A percentile compares a stretch with the other conserved stretches of the same genome.
Conservation (phyloP, 2,329 filamentous ascomycete species). For the Metarhizium robertsii region DNA sequence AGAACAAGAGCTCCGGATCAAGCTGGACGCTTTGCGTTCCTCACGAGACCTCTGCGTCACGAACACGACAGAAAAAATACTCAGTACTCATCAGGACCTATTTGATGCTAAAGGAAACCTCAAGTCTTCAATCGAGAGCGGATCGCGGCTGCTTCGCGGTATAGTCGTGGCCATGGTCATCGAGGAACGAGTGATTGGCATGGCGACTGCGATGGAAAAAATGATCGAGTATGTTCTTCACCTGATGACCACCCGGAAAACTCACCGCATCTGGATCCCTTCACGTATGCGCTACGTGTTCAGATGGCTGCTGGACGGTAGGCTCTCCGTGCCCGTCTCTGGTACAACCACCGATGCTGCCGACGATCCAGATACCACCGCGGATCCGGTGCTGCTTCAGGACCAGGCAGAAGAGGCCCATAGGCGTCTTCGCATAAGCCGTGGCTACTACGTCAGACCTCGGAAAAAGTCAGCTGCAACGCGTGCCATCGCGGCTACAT, state of each 20-base stretch:
- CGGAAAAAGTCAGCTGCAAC: too few species aligned
- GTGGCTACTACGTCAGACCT: too few species aligned
- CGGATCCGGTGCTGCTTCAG: background rate
- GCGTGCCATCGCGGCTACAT: too few species aligned
- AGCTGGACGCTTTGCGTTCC: too few species aligned
- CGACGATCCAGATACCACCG: slow-evolving; percentile 9
- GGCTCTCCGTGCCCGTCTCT: slow-evolving; percentile 9
- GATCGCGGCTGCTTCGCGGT: slow-evolving; percentile 21
- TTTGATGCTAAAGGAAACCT: too few species aligned
- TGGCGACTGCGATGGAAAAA: slow-evolving; percentile 16
- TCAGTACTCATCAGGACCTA: too few species aligned
- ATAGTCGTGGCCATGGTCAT: slow-evolving; percentile 37
- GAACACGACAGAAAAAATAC: too few species aligned
- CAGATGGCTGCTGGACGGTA: slow-evolving; percentile 10
- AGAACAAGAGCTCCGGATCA: too few species aligned
- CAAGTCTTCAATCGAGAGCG: background rate
- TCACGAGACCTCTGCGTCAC: too few species aligned
- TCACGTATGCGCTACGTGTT: slow-evolving; percentile 11
- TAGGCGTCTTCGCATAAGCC: too few species aligned
- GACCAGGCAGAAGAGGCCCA: too few species aligned
- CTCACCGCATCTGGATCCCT: too few species aligned
- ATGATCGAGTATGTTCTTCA: slow-evolving; percentile 26
- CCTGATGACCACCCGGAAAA: slow-evolving; percentile 18
- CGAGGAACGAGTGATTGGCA: slow-evolving; percentile 29
- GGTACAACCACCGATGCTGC: slow-evolving; percentile 8